Evolutionary conservation across 1,284 basidiomycete genomes (phyloP).

Genomic region (Trichosporon coremiiforme): DNA sequence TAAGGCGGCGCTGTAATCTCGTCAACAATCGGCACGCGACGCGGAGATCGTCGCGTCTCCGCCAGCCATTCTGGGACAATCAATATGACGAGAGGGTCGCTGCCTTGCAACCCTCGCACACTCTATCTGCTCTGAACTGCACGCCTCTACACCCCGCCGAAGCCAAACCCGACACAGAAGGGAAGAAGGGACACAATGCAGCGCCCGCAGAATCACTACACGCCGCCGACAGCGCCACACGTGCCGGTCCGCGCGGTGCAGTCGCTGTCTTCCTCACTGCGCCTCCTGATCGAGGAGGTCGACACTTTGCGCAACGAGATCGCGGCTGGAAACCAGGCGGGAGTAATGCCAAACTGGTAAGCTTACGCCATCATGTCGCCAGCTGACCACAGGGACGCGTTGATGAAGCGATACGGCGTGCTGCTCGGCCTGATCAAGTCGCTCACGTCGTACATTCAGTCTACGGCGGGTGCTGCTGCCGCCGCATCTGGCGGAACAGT

Average conservation of each 20-base stretch:
- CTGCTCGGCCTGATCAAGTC: constrained; percentile 46
- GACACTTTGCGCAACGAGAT: constrained; percentile 43
- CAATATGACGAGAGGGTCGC: not conserved
- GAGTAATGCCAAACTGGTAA: constrained; percentile 49
- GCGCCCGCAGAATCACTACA: constrained; percentile 23
- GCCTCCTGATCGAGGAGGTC: constrained; percentile 52
- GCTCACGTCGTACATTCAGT: constrained; percentile 38
- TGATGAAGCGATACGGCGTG: constrained; percentile 48
- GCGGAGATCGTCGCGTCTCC: not conserved
- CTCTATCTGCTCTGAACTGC: not conserved
- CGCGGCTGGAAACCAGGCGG: constrained; percentile 40
- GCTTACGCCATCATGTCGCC: constrained; percentile 17
- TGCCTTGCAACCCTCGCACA: not conserved
- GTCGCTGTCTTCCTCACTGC: constrained; percentile 45
- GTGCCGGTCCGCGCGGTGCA: constrained; percentile 42
- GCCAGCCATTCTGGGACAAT: not conserved
- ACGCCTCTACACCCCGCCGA: not conserved
- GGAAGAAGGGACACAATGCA: constrained; percentile 12
- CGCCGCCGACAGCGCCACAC: constrained; percentile 37
- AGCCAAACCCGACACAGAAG: not conserved
- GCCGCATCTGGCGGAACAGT: not conserved
- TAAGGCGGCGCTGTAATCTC: not conserved
- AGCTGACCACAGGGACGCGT: constrained; percentile 40
- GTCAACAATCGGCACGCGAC: constrained; percentile 14
- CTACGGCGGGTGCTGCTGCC: not conserved